A percentile compares a stretch with the other conserved stretches of the same genome.
phyloP scores from a whole-genome alignment of 1,284 basidiomycete genomes.

The Meripilus lineatus region DNA sequence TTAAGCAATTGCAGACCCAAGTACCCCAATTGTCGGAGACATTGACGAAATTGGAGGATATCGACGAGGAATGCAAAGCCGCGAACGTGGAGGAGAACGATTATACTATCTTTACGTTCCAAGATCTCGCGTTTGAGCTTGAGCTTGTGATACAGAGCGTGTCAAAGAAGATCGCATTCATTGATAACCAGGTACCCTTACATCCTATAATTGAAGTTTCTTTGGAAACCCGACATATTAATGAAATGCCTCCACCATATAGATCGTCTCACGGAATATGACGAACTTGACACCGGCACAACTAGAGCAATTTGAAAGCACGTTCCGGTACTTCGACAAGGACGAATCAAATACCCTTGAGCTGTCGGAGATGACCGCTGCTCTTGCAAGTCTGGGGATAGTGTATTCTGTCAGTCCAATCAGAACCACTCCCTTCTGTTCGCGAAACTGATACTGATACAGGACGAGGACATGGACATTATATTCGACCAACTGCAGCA shows the following conservation, averaged over 20 bases:
- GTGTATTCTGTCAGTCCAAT: slow-evolving; percentile 71
- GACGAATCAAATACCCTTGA: slow-evolving; percentile 88
- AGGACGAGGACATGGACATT: slow-evolving; percentile 85
- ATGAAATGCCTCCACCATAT: background rate
- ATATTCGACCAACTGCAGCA: slow-evolving; percentile 83
- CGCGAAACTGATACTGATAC: too few relatives aligned
- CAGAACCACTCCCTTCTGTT: too few relatives aligned
- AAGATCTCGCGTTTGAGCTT: slow-evolving; percentile 90
- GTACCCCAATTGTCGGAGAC: slow-evolving; percentile 58
- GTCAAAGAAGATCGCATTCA: slow-evolving; percentile 88
- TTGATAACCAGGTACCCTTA: slow-evolving; percentile 83
- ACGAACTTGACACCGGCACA: slow-evolving; percentile 93
- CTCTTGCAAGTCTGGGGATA: slow-evolving; percentile 91
- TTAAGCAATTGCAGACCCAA: slow-evolving; percentile 55
- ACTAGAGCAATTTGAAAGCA: slow-evolving; percentile 95
- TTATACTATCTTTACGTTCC: slow-evolving; percentile 87
- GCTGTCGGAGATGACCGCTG: slow-evolving; percentile 85
- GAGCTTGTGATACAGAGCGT: slow-evolving; percentile 80
- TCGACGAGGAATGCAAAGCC: slow-evolving; percentile 76
- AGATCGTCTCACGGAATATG: slow-evolving; percentile 86
- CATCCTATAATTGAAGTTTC: background rate
- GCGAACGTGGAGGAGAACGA: slow-evolving; percentile 98
- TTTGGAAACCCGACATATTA: background rate
- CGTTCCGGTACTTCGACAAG: slow-evolving; percentile 96
- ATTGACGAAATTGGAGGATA: slow-evolving; percentile 49